Evolutionary conservation across 768 basidiomycete genomes (phyloP).

Genomic region (Glaciozyma martinii): DNA sequence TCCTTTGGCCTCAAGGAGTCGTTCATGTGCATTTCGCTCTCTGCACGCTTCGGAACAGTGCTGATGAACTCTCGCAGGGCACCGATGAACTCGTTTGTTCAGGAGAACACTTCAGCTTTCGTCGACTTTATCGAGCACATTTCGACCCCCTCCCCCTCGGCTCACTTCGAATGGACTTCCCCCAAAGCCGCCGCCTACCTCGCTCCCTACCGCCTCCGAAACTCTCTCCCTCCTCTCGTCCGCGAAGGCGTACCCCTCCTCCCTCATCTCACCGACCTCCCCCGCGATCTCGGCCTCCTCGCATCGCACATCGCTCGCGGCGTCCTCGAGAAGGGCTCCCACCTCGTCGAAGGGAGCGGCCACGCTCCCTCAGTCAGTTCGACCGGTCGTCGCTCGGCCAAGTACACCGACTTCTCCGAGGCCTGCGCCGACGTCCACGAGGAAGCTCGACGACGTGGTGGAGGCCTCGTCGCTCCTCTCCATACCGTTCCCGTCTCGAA

Average conservation of each 20-base stretch:
- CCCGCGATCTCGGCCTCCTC: conserved; percentile 66
- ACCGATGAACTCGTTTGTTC: conserved; percentile 63
- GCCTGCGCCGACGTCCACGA: conserved; percentile 16
- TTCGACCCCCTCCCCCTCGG: conserved; percentile 23
- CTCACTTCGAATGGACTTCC: conserved; percentile 30
- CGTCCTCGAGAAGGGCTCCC: conserved; percentile 51
- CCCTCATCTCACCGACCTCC: conserved; percentile 67
- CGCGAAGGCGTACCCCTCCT: conserved; percentile 53
- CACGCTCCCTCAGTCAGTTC: conserved; percentile 14
- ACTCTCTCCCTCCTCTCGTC: conserved; percentile 37
- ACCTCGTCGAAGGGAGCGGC: neutral
- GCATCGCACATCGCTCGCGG: conserved; percentile 66
- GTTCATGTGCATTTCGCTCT: conserved; percentile 50
- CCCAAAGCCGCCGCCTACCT: conserved; percentile 21
- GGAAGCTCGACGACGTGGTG: conserved; percentile 23
- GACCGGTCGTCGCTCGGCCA: neutral
- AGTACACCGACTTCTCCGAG: conserved; percentile 14
- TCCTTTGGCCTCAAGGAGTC: conserved; percentile 52
- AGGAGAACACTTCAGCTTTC: conserved; percentile 58
- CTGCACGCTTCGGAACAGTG: no score
- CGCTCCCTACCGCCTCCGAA: conserved; percentile 21
- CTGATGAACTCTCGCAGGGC: no score
- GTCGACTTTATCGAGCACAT: conserved; percentile 53
- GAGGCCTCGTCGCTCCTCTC: conserved; percentile 16
- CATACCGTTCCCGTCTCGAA: no score